Base-by-base conservation (phyloP, 768 basidiomycete genomes). In the Lactarius sp. region DNA sequence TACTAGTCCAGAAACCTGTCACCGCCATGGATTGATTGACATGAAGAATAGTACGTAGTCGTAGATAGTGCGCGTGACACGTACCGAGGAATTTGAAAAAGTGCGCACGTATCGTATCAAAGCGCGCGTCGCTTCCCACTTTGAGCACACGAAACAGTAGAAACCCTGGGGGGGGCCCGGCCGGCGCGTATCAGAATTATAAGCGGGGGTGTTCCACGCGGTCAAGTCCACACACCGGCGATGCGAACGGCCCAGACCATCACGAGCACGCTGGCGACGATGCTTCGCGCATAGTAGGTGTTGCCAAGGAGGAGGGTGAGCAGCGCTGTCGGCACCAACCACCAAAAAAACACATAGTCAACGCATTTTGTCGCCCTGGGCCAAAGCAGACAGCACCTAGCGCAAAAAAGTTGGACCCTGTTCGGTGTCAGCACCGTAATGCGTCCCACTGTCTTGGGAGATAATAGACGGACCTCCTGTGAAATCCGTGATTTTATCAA, bases 101-200 rank as follows among this genome's bases (percentile, higher is more conserved):
- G 72, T 84, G 78, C 2, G 78, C 78, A 6, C 87, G 76, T 57
- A 88, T 87, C 18, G 84, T 80, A 67, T 90, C 86, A 69, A 88
- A 88, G 1, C 87, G 80, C 4, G 76, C 77, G 67, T 90, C 87
- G 67, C 80, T 83, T 1, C 86, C 86, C 8, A 78, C 83, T 69
- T 85, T 86, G 50, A 90, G 69, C 5, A 90, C 86, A n/a, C 87
- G 81, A 73, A 82, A 85, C 33, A 88, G 78, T 5, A 88, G 76
- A 73, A 88, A 90, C 0, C 83, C 85, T 79, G 52, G 27, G 27
- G 27, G 27, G 22, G 27, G 2, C 27, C 27, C 14, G 10, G 1
- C 13, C 13, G 39, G 39, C 12, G 2, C 27, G 27, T 27, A 27
- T 27, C 27, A 27, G 27, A 27, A 27, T 27, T 3, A 27, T 27